phyloP scores from a whole-genome alignment of 345 rosid genomes.

The Citrus hindsii region DNA sequence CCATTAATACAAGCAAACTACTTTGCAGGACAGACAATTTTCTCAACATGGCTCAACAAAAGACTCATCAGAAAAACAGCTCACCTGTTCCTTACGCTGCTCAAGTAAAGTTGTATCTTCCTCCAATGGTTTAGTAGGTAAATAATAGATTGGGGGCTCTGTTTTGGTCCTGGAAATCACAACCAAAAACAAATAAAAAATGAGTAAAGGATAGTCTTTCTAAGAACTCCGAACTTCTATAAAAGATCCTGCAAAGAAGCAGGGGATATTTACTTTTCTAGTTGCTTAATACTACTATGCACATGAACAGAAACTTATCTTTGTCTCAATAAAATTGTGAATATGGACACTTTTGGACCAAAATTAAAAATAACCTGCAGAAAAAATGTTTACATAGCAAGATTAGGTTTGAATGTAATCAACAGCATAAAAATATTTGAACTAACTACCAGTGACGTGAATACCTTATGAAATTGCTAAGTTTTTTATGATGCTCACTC shows the following conservation, averaged over 20 bases:
- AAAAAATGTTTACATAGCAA: conserved; percentile 6
- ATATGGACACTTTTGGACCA: conserved; percentile 99
- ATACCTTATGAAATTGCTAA: conserved; percentile 91
- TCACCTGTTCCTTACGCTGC: conserved; percentile 71
- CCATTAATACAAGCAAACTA: neutral
- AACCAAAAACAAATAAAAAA: conserved; percentile 28
- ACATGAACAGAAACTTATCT: conserved; percentile 94
- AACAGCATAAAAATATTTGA: neutral
- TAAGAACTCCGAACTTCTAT: conserved; percentile 24
- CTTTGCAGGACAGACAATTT: neutral
- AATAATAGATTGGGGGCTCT: conserved; percentile 81
- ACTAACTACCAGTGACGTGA: neutral
- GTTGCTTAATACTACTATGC: conserved; percentile 52
- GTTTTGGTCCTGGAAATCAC: conserved; percentile 74
- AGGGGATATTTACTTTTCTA: conserved; percentile 27
- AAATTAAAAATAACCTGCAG: conserved; percentile 97
- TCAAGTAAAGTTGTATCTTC: conserved; percentile 48
- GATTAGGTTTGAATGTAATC: neutral
- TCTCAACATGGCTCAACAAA: neutral
- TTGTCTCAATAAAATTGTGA: conserved; percentile 89
- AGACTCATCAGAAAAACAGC: neutral
- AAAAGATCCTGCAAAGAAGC: conserved; percentile 31
- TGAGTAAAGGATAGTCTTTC: neutral
- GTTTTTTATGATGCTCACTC: conserved; percentile 92
- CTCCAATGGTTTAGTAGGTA: conserved; percentile 62